Conservation (phyloP, 371 early-diverging fungal species). For the Mortierella sp. region DNA sequence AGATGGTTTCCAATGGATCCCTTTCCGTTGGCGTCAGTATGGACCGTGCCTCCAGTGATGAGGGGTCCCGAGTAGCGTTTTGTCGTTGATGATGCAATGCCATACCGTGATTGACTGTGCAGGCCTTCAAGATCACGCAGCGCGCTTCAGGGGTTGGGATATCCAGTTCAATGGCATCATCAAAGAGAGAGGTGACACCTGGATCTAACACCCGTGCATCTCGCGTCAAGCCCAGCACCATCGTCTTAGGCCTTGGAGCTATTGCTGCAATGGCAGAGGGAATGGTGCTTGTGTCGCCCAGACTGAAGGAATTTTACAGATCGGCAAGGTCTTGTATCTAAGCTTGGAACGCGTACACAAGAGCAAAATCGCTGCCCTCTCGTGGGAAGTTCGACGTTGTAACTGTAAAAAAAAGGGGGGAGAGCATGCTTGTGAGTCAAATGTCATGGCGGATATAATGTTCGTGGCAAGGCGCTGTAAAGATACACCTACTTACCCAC, state of each 20-base stretch:
- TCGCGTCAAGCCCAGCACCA: conserved; percentile 28
- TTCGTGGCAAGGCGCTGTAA: not conserved
- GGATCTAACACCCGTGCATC: conserved; percentile 25
- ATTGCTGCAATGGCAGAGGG: not conserved
- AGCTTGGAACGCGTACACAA: conserved; percentile 49
- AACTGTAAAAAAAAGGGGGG: conserved; percentile 25
- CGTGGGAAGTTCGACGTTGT: conserved; percentile 66
- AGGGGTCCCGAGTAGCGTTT: not conserved
- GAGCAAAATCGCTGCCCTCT: conserved; percentile 47
- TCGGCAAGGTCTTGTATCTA: conserved; percentile 36
- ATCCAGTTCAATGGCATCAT: conserved; percentile 59
- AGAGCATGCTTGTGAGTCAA: not conserved
- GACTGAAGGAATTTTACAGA: not conserved
- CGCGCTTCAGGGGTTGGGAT: conserved; percentile 69
- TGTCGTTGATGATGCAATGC: not conserved
- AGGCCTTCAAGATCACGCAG: conserved; percentile 52
- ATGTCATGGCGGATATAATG: too few relatives aligned
- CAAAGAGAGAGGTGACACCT: conserved; percentile 14
- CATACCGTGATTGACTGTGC: conserved; percentile 26
- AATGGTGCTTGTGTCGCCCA: not conserved
- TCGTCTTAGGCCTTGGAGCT: not conserved
- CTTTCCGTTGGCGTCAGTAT: not conserved
- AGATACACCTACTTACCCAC: conserved; percentile 15
- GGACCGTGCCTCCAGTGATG: not conserved
- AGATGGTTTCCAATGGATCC: conserved; percentile 34